Evolutionary conservation across 2,329 filamentous ascomycete genomes (phyloP), one percentile per base, ranked within the genome.

Genomic region (Talaromyces sp.): DNA sequence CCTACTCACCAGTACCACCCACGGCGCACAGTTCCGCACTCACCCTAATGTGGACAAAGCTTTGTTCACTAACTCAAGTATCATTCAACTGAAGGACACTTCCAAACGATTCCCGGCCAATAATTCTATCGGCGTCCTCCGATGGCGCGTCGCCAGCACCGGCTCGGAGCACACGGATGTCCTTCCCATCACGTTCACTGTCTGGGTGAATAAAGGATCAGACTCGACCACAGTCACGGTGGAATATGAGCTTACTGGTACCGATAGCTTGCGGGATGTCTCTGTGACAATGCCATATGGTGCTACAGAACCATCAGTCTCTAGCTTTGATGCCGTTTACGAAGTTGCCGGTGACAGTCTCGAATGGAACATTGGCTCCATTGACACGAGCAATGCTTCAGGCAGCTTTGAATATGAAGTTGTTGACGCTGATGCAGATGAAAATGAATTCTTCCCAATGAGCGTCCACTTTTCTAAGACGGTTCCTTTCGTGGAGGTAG

Each of bases 401-500:
- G 94, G 94, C 17, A 88, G 89, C 48, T 97, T 99, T 69, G 94
- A 99, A 73, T 97, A 99, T 65, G 94, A 97, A 75, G 91, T 91
- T 1, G 86, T 89, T 72, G 89, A 89, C 10, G 84, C 86, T 57
- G 89, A 92, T 64, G 84, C 86, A 57, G 90, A 93, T 66, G 94
- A 97, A 71, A 87, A 90, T 58, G 92, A 97, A 67, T 97, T 97
- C 79, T 99, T 99, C 85, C 94, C 94, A 1, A 97, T 99, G 92
- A 88, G 84, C 56, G 86, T 97, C 61, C 84, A 86, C 56, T 99
- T 99, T 76, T 87, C 84, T 63, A 97, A 96, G 82, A 83, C 85
- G 41, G 84, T 82, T 59, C 93, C 94, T 28, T 96, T 90, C 73
- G 83, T 97, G 53, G 91, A 97, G 67, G 89, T 99, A 63, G 91